Base-by-base conservation (phyloP, 306 rosid species). In the peach (Prunus persica) region DNA sequence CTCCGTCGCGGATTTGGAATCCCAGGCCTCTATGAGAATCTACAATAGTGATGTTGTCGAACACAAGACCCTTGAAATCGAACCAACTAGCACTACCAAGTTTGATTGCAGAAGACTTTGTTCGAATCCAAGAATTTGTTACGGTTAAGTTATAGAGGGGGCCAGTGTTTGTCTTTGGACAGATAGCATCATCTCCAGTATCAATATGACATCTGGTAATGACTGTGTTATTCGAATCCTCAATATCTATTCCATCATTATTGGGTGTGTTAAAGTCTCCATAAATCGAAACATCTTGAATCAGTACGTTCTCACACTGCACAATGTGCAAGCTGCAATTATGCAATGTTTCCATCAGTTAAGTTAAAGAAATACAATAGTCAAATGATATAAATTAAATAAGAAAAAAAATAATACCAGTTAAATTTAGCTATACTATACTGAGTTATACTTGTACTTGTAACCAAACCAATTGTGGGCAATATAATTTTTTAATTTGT, bases 1-100 rank as follows among this genome's bases (percentile, higher is more conserved):
- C 98, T 85, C 98, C 98, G 72, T 94, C 98, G 1, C 98, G 97
- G 46, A 94, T 92, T 86, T 94, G 98, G 67, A 94, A 84, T 11
- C 77, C 98, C 65, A 94, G 78, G 22, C 97, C 98, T 84, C 98
- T 85, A 65, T 91, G 97, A 81, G 97, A 94, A 79, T 91, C 95
- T 11, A 86, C 88, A 84, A 94, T 87, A n/a, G 87, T 86, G 87
- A 94, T 91, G 70, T 90, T 94, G 74, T 94, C 91, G n/a, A 94
- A 94, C 63, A 89, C 61, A 73, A 94, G 80, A 68, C 76, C 78
- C 61, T 83, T 90, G 79, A 91, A 89, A 81, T 90, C 86, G 72
- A 90, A 94, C 87, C 83, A 82, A 75, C 97, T 94, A 60, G 95
- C 97, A 67, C 98, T 94, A 24, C 98, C 98, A 18, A 94, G 63